Conservation (phyloP, 2,329 filamentous ascomycete species). For the Colletotrichum destructivum region DNA sequence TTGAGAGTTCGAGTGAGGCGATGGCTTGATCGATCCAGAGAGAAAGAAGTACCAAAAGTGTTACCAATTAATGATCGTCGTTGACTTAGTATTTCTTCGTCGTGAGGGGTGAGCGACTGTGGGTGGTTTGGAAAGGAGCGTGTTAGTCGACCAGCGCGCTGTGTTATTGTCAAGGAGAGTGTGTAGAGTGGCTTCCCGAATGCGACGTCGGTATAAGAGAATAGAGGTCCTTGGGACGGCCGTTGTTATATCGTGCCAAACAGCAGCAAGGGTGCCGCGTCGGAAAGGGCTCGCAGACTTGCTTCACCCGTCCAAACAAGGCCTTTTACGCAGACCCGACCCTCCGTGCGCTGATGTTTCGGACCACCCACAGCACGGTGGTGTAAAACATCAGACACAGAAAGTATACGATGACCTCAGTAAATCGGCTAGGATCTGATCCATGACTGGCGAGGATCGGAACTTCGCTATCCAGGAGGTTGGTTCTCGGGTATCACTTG, state of each 20-base stretch:
- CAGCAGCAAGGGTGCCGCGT: not conserved
- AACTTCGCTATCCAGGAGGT: slow-evolving; percentile 18
- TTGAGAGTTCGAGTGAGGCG: not conserved
- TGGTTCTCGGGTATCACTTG: slow-evolving; percentile 26
- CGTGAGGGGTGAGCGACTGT: not conserved
- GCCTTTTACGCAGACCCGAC: slow-evolving; percentile 1
- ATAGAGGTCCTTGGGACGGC: not conserved
- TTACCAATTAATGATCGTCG: slow-evolving; percentile 11
- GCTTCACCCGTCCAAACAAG: slow-evolving; percentile 35
- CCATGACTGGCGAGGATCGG: slow-evolving; percentile 27
- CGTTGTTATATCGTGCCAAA: slow-evolving; percentile 12
- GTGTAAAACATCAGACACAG: slow-evolving; percentile 39
- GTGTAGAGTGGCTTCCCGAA: slow-evolving; percentile 18
- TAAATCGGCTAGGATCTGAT: not conserved
- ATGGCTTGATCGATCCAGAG: not conserved
- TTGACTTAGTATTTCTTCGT: slow-evolving; percentile 10
- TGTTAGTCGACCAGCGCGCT: slow-evolving; percentile 34
- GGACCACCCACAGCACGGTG: slow-evolving; percentile 10
- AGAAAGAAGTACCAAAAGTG: not conserved
- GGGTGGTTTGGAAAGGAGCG: slow-evolving; percentile 24
- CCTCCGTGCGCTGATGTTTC: slow-evolving; percentile 38
- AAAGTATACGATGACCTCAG: slow-evolving; percentile 35
- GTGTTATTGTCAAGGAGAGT: slow-evolving; percentile 26
- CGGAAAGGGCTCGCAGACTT: slow-evolving; percentile 10
- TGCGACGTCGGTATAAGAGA: not conserved